Evolutionary conservation across 225 moss, liverwort and hornwort species (phyloP), one percentile per base, ranked within the genome.

Genomic region (Rhytidiadelphus loreus): DNA sequence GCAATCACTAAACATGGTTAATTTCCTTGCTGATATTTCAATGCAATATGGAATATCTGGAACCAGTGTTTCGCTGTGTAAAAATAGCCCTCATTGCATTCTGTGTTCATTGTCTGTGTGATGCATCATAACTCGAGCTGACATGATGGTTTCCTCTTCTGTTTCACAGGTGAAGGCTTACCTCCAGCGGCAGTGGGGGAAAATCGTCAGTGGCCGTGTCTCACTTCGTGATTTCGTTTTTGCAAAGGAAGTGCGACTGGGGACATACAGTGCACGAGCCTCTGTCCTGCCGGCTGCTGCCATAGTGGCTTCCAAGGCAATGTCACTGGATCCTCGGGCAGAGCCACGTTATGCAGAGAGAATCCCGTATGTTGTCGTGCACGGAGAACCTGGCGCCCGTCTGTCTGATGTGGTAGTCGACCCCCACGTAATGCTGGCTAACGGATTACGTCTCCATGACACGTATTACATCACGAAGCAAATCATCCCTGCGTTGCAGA

Each of bases 401-500:
- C 90, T 99, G 53, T 96, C 96, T 46, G 99, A 99, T 76, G 96
- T 99, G 92, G 99, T 99, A 32, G 99, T 99, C 18, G 96, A 97
- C 82, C 99, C 99, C 53, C 91, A 95, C 90, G 92, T 93, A 18
- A 95, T 99, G 88, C 90, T 97, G 26, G 88, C 92, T 9, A 95
- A 96, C 37, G 89, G 92, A 65, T 86, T 99, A 57, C 96, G 99
- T 84, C 92, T 99, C 70, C 99, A 99, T 70, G 99, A 99, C 89
- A 99, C 96, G 6, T 99, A 99, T 80, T 99, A 99, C 90, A 99
- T 99, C 89, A 99, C 99, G 77, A 99, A 99, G 93, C 99, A 99
- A 91, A 97, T 99, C 85, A 99, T 99, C 81, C 99, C 99, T 82
- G 95, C 99, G 46, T 91, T 97, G 88, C 97, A 99, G 72, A 90